A percentile compares a stretch with the other conserved stretches of the same genome.
Evolutionary conservation across 2,329 filamentous ascomycete species (phyloP).

Genomic region (Pseudogymnoascus sp.): DNA sequence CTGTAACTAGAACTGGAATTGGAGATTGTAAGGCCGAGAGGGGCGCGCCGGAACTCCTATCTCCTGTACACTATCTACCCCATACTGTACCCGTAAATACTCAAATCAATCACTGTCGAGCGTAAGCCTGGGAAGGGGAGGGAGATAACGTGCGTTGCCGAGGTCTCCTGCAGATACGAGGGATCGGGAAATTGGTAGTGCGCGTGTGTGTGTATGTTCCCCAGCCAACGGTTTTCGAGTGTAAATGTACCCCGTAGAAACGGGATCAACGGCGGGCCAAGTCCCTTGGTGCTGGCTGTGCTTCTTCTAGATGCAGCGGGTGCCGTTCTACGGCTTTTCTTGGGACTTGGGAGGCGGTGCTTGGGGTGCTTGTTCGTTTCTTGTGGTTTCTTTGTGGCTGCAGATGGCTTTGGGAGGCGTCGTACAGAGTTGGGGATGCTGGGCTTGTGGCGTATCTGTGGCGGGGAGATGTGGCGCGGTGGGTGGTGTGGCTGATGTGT

Average conservation of each 20-base stretch:
- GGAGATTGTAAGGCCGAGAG: too few species aligned
- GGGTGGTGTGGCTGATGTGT: not conserved
- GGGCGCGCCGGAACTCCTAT: too few species aligned
- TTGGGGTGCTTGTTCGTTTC: not conserved
- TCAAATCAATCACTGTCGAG: too few species aligned
- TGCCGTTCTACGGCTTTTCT: not conserved
- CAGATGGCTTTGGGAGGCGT: not conserved
- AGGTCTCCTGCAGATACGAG: not conserved
- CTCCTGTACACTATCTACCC: too few species aligned
- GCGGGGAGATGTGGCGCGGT: not conserved
- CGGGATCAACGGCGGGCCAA: not conserved
- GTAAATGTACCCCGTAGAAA: not conserved
- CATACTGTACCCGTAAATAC: too few species aligned
- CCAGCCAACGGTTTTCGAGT: not conserved
- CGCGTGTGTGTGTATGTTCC: not conserved
- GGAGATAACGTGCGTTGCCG: not conserved
- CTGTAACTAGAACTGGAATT: too few species aligned
- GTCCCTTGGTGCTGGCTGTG: not conserved
- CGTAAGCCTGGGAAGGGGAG: not conserved
- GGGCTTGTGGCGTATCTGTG: not conserved
- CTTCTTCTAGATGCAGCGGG: not conserved
- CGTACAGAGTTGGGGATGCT: not conserved
- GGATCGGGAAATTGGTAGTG: not conserved
- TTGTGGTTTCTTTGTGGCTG: not conserved
- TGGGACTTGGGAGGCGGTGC: not conserved